Evolutionary conservation across 768 basidiomycete genomes (phyloP), one percentile per base, ranked within the genome.

Genomic region (Trametes punicea): DNA sequence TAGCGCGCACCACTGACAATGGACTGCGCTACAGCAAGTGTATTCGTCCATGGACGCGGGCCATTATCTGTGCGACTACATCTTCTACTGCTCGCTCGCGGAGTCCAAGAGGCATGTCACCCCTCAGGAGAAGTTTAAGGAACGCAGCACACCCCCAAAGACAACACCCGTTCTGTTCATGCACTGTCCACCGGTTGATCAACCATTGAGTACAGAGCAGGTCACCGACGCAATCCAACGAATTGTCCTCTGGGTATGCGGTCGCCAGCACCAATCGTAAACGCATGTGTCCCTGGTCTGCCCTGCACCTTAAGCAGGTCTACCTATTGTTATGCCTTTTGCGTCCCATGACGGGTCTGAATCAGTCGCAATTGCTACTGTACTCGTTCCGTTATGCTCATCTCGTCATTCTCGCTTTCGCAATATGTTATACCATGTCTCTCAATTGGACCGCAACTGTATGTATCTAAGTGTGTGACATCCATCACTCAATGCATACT

Each of bases 31-130:
- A 46, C 63, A 88, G 84, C 77, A 84, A 71, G 82, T 88, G 20
- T 83, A 84, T 65, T 78, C 84, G 18, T 88, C 87, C 2, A 80
- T 84, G 77, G 88, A 90, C 65, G 84, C 87, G 15, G 88, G 87
- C 0, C 85, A 87, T 66, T 90, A 83, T 67, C 70, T 89, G 10
- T 87, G 84, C 66, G 88, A 90, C 71, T 90, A 85, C 68, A 79
- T 85, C 56, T 88, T 85, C 67, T 90, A 87, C 64, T 85, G 85
- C 65, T 88, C 86, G 9, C 76, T 89, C 25, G 85, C 86, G 4
- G 87, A 88, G 66, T 77, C 81, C 25, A 81, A 78, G 64, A 80
- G 84, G 3, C 34, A 56, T 38, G 51, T 64, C 38, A 23, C 38
- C 9, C 59, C 61, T 38, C 64, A 60, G 27, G 67, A 68, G 55